Evolutionary conservation across 2,329 filamentous ascomycete genomes (phyloP).

Genomic region (Ceratocystis lukuohia): DNA sequence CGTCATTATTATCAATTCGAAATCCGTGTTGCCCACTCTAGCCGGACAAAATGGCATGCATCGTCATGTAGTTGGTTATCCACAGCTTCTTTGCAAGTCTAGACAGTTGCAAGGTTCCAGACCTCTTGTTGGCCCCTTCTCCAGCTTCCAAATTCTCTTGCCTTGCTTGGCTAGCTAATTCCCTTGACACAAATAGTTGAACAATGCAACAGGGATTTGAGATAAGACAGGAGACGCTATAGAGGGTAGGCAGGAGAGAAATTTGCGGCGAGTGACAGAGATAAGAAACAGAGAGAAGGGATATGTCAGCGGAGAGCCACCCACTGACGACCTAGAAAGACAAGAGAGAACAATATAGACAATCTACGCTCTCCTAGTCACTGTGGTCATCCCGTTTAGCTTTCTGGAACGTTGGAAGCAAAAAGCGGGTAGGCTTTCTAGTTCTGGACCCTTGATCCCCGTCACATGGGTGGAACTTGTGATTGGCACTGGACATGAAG

Average conservation of each 20-base stretch:
- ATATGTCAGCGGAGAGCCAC: background rate
- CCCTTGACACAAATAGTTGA: too few relatives aligned
- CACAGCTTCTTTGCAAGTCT: background rate
- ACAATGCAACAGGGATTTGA: too few relatives aligned
- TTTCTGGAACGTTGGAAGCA: conserved; percentile 4
- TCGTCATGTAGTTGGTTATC: too few relatives aligned
- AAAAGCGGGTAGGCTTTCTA: background rate
- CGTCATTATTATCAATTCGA: too few relatives aligned
- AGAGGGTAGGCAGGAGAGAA: background rate
- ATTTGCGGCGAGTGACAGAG: background rate
- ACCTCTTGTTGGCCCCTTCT: too few relatives aligned
- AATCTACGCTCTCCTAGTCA: too few relatives aligned
- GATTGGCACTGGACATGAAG: background rate
- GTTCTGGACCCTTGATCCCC: background rate
- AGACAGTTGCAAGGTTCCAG: background rate
- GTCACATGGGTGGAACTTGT: background rate
- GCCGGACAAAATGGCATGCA: background rate
- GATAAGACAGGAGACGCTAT: background rate
- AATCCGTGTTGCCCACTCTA: background rate
- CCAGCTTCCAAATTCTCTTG: too few relatives aligned
- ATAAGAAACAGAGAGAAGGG: background rate
- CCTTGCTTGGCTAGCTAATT: too few relatives aligned
- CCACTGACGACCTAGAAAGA: background rate
- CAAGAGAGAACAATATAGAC: background rate
- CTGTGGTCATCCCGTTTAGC: background rate